Percentiles rank a stretch among this genome's conserved stretches.
Conservation (phyloP, 2,329 filamentous ascomycete species). For the Exutisphaerella laricina region DNA sequence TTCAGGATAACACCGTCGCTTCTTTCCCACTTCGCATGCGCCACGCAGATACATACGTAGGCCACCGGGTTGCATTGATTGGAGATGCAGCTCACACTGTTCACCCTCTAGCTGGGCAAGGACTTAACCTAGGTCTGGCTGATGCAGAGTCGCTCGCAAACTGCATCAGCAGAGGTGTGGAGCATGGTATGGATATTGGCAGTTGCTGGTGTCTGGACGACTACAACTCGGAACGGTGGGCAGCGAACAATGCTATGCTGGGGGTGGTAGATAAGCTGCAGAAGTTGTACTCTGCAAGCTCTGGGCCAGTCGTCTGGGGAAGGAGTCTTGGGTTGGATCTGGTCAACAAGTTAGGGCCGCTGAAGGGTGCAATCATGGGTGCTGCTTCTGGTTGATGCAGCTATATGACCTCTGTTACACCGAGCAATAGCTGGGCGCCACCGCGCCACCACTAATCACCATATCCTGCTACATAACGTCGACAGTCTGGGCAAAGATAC, state of each 20-base stretch:
- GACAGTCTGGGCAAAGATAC: too few species aligned
- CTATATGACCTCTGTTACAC: too few species aligned
- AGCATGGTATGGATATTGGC: constrained; percentile 83
- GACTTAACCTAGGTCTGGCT: constrained; percentile 85
- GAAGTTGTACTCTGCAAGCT: constrained; percentile 78
- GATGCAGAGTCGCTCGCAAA: constrained; percentile 75
- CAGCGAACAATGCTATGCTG: constrained; percentile 69
- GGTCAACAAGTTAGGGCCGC: constrained; percentile 65
- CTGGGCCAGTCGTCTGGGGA: constrained; percentile 72
- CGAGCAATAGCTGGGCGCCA: too few species aligned
- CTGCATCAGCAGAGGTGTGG: constrained; percentile 69
- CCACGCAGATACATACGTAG: constrained; percentile 90
- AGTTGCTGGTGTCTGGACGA: constrained; percentile 69
- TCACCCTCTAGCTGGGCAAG: constrained; percentile 90
- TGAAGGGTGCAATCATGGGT: constrained; percentile 86
- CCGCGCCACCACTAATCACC: too few species aligned
- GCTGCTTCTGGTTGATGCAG: constrained; percentile 44
- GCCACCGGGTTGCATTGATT: constrained; percentile 82
- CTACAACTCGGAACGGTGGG: constrained; percentile 77
- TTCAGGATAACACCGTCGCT: constrained; percentile 75
- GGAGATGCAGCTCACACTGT: constrained; percentile 94
- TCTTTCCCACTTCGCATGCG: constrained; percentile 88
- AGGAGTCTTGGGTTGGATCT: constrained; percentile 70
- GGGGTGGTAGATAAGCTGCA: constrained; percentile 85
- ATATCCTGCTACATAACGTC: too few species aligned